Evolutionary conservation across 1,139 yeast genomes (phyloP), one percentile per base, ranked within the genome.

Genomic region (Hansenula lynferdii): DNA sequence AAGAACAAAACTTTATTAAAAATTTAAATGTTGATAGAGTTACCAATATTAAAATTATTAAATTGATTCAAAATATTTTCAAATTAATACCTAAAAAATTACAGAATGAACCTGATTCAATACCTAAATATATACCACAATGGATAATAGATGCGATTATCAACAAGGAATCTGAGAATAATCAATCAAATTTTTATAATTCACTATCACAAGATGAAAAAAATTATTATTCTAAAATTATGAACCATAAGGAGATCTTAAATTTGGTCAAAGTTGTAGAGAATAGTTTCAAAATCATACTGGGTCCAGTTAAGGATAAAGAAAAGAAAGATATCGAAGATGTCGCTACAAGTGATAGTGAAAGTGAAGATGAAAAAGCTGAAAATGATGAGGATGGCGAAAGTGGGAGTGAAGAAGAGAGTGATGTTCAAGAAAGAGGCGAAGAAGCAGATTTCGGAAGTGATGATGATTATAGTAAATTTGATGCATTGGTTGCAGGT

Each of bases 161-260:
- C 21, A 45, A 49, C 16, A 48, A 49, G 29, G 14, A 28, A 2
- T 20, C 35, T 16, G 34, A 36, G 6, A 22, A 41, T n/a, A 50
- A 47, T 27, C 55, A 54, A n/a, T 46, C 54, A 1, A 20, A 27
- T 15, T 48, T 41, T 17, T 50, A 49, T 36, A 52, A 44, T 28
- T 36, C 38, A 11, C 35, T 51, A 38, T 18, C 34, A 7, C 38
- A 46, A 14, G 44, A 38, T 3, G 42, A 50, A 31, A 45, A 45
- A 30, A 49, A 49, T 29, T 43, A 42, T 36, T 43, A 49, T 15
- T 80, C 87, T 5, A 72, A 69, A 41, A 44, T 83, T 15, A 76
- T 82, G 73, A 84, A 84, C 50, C 67, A 69, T 41, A 75, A 75
- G 40, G 62, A 65, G 8, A 60, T 80, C 14, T 77, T 75, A 49